Evolutionary conservation across 2,329 filamentous ascomycete genomes (phyloP).

Genomic region (Clonostachys chloroleuca): DNA sequence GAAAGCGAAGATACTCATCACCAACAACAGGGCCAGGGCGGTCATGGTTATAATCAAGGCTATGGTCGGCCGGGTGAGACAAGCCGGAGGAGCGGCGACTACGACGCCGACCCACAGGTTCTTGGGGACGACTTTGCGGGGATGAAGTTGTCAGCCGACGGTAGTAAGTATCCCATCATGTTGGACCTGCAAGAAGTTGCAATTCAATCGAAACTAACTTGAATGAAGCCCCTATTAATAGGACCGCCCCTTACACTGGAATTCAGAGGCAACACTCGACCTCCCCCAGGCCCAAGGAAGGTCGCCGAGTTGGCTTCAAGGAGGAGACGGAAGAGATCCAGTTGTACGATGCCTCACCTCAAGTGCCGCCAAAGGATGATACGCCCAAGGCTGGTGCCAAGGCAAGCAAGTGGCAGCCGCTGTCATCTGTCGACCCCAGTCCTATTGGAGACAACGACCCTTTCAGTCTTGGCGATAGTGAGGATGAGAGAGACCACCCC

Average conservation of each 20-base stretch:
- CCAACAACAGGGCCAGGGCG: slow-evolving; percentile 6
- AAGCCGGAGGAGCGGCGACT: slow-evolving; percentile 74
- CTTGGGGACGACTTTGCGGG: slow-evolving; percentile 84
- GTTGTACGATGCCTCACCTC: slow-evolving; percentile 65
- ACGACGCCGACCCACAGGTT: slow-evolving; percentile 88
- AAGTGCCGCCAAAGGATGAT: slow-evolving; percentile 45
- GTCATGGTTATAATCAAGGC: slow-evolving; percentile 1
- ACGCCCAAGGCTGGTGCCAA: slow-evolving; percentile 46
- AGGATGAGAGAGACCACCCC: slow-evolving; percentile 75
- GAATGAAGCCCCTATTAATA: slow-evolving; percentile 28
- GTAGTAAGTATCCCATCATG: slow-evolving; percentile 41
- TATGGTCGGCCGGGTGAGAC: slow-evolving; percentile 52
- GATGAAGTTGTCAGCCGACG: slow-evolving; percentile 58
- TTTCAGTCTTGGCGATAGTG: slow-evolving; percentile 92
- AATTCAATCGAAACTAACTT: background rate
- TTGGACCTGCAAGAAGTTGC: background rate
- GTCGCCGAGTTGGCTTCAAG: slow-evolving; percentile 52
- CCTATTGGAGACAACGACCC: slow-evolving; percentile 90
- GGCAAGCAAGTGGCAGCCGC: slow-evolving; percentile 93
- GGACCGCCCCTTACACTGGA: slow-evolving; percentile 70
- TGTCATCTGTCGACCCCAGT: slow-evolving; percentile 75
- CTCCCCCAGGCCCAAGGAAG: slow-evolving; percentile 42
- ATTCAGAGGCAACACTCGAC: slow-evolving; percentile 62
- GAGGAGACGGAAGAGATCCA: slow-evolving; percentile 68
- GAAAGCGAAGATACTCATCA: slow-evolving; percentile 51